Base-by-base conservation (phyloP, 148 eudicot species). In the Camellia lanceoleosa region DNA sequence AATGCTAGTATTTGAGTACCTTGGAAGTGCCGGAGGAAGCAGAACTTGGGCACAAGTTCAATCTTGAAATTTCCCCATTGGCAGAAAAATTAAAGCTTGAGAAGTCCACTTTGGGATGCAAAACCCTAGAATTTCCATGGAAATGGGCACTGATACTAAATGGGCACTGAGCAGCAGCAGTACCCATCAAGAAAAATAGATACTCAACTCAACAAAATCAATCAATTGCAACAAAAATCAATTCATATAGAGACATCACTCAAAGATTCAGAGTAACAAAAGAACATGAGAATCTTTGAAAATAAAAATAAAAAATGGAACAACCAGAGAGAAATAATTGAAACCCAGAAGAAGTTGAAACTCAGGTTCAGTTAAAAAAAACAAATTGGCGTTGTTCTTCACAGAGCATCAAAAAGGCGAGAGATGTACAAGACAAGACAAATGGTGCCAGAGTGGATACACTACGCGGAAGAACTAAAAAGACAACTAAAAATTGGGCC, bases 131-230 rank as follows among this genome's bases (percentile, higher is more conserved):
- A 71, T 82, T 84, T 65, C 73, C 80, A 81, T 65, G 71, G 68
- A 74, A 79, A 65, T 85, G 85, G 74, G 80, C 73, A 70, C 77
- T 62, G 74, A 82, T 72, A 69, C 83, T 68, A 83, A 82, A 61
- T 76, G 88, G 85, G 84, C 52, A 79, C 19, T 83, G 81, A 68
- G 83, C 68, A 82, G 58, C 41, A 81, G 84, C 75, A 77, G 75
- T 51, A 70, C 73, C 87, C 90, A 90, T 89, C 2, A 73, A 19
- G 15, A 78, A 43, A 84, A 76, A 54, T 65, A 68, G 68, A n/a
- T 10, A 79, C 68, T 78, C 78, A 72, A 61, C 30, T 68, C 65
- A 74, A 49, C 13, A 74, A 20, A 74, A 74, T 20, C 77, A 58
- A 59, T 74, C 66, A 74, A 58, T 56, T 41, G 51, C 77, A 56